Percentiles rank a stretch among this genome's conserved stretches.
Conservation (phyloP, 108 stramenopile genomes). For the Cyclotella kingstonii region DNA sequence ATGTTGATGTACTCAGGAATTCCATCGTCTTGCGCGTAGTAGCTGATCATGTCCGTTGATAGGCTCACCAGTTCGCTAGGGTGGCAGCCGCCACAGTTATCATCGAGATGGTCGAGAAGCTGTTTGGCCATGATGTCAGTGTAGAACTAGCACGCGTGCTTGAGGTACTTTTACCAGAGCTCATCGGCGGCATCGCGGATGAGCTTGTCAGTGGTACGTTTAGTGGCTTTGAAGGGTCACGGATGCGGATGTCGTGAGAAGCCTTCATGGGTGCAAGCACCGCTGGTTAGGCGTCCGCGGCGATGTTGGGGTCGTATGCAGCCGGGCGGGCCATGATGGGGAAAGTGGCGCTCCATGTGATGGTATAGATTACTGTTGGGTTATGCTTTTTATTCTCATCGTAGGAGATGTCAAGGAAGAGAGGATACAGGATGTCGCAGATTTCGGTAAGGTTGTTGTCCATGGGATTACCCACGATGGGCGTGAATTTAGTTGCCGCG, state of each 20-base stretch:
- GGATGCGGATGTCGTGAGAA: not conserved
- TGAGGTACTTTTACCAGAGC: not conserved
- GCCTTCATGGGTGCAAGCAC: not conserved
- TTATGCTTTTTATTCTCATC: not conserved
- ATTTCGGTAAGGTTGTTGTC: too few species aligned
- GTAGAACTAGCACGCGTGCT: not conserved
- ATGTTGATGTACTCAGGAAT: not conserved
- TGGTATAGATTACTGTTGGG: not conserved
- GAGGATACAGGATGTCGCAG: not conserved
- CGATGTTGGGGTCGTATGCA: conserved; percentile 5
- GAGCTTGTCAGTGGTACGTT: too few species aligned
- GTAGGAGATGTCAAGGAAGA: not conserved
- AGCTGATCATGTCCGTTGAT: not conserved
- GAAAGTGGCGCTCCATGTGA: not conserved
- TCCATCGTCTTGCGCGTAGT: not conserved
- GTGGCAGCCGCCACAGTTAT: conserved; percentile 3
- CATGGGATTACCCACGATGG: not conserved
- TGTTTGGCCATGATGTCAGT: conserved; percentile 1
- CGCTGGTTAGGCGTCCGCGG: not conserved
- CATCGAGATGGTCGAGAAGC: conserved; percentile 1
- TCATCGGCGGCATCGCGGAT: not conserved
- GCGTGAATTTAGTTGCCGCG: not conserved
- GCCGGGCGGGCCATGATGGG: not conserved
- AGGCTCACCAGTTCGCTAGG: conserved; percentile 8
- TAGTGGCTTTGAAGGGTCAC: not conserved